These are phyloP conservation scores for Bremia lactucae DNA, from an alignment of 352 stramenopile genomes.

Conservation along the genomic window DNA sequence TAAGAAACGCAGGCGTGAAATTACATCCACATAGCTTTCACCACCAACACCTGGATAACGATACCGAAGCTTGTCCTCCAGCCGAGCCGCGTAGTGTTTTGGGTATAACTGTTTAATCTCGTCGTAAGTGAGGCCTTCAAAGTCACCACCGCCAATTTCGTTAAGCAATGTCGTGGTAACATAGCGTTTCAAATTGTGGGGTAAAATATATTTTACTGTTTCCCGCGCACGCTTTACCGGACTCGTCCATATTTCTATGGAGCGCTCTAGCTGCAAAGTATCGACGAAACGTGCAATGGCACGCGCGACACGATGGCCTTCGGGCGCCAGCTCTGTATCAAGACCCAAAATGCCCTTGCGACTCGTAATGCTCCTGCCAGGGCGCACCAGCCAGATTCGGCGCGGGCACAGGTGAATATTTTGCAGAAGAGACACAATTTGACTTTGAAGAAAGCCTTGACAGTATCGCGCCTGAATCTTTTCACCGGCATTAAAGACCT, in stretches of 20 bases:
- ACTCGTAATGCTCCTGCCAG: constrained; percentile 72
- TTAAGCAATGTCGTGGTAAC: constrained; percentile 87
- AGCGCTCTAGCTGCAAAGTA: constrained; percentile 52
- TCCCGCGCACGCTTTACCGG: constrained; percentile 76
- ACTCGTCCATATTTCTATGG: constrained; percentile 72
- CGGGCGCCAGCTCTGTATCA: constrained; percentile 72
- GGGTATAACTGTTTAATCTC: constrained; percentile 82
- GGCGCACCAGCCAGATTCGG: constrained; percentile 85
- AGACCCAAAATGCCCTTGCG: constrained; percentile 68
- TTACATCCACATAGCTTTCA: constrained; percentile 91
- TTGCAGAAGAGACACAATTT: constrained; percentile 80
- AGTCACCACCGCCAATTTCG: constrained; percentile 85
- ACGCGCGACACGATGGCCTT: constrained; percentile 68
- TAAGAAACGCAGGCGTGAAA: constrained; percentile 83
- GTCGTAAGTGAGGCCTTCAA: constrained; percentile 81
- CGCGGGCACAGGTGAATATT: constrained; percentile 89
- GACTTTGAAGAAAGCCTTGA: constrained; percentile 78
- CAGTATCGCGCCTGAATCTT: constrained; percentile 86
- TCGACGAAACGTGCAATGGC: constrained; percentile 83
- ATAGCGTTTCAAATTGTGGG: constrained; percentile 57
- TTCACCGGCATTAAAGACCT: constrained; percentile 88
- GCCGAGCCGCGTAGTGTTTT: constrained; percentile 71
- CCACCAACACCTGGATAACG: constrained; percentile 83
- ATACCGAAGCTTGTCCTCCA: constrained; percentile 88
- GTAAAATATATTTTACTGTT: constrained; percentile 56